Evolutionary conservation across 1,284 basidiomycete genomes (phyloP).

Genomic region (Ceratobasidium papillatum): DNA sequence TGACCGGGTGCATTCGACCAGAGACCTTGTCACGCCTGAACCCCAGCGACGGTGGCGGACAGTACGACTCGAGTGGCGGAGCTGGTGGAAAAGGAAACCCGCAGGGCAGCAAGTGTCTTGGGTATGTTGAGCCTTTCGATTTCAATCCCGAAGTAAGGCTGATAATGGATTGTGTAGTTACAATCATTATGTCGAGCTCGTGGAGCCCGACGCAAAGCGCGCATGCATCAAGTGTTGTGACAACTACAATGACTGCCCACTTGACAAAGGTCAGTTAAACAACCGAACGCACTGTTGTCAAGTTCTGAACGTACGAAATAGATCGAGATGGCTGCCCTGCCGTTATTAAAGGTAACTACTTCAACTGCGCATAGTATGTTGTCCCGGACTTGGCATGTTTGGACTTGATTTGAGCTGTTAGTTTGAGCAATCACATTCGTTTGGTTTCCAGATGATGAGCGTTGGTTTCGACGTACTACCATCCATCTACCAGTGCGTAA

Average conservation of each 20-base stretch:
- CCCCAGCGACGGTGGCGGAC: constrained; percentile 48
- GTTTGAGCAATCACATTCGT: no score
- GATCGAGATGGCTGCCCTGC: constrained; percentile 45
- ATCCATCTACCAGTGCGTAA: no score
- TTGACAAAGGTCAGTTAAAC: constrained; percentile 37
- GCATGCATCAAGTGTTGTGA: constrained; percentile 50
- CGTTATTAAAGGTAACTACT: constrained; percentile 45
- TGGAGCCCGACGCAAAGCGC: constrained; percentile 47
- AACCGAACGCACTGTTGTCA: not conserved
- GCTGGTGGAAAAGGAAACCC: constrained; percentile 50
- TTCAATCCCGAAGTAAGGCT: not conserved
- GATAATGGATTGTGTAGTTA: constrained; percentile 41
- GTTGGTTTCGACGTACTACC: no score
- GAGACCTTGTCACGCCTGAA: constrained; percentile 40
- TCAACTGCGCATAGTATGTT: constrained; percentile 31
- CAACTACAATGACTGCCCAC: constrained; percentile 45
- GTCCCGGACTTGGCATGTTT: not conserved
- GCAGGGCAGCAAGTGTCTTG: constrained; percentile 46
- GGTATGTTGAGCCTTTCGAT: constrained; percentile 34
- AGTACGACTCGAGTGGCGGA: constrained; percentile 50
- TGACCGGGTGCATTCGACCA: constrained; percentile 42
- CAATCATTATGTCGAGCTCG: constrained; percentile 49
- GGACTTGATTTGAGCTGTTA: not conserved
- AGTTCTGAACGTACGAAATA: not conserved
- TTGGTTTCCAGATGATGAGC: no score